phyloP scores from a whole-genome alignment of 164 flowering plant genomes.

The Berberis vulgaris region DNA sequence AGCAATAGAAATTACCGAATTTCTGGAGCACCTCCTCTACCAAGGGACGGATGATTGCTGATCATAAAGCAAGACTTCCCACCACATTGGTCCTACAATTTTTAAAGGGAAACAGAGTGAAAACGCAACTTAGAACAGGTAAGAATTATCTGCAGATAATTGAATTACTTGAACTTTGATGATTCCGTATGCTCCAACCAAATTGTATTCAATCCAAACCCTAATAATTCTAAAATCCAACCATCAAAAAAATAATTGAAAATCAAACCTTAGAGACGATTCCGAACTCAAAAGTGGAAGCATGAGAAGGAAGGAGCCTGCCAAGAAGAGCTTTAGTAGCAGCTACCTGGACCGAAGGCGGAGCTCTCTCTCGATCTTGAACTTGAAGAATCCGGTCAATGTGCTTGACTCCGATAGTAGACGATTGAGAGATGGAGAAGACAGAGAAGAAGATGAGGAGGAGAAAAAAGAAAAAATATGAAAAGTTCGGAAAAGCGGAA shows the following conservation, averaged over 20 bases:
- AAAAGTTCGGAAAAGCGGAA: too few relatives aligned
- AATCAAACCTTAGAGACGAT: slow-evolving; percentile 42
- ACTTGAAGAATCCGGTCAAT: slow-evolving; percentile 40
- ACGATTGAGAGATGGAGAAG: slow-evolving; percentile 15
- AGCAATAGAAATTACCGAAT: slow-evolving; percentile 31
- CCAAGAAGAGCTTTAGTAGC: slow-evolving; percentile 47
- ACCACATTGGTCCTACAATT: slow-evolving; percentile 50
- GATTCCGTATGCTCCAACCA: not conserved
- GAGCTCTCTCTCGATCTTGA: slow-evolving; percentile 53
- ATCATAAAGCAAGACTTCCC: slow-evolving; percentile 58
- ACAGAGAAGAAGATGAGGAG: slow-evolving; percentile 5
- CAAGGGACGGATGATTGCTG: slow-evolving; percentile 37
- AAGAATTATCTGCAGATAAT: not conserved
- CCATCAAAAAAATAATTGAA: not conserved
- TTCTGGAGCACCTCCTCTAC: slow-evolving; percentile 31
- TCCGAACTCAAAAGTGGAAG: slow-evolving; percentile 43
- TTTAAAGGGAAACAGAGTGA: not conserved
- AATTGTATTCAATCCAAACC: not conserved
- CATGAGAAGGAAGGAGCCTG: slow-evolving; percentile 57
- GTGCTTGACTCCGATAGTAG: slow-evolving; percentile 40
- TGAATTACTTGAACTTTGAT: too few relatives aligned
- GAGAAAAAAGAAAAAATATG: not conserved
- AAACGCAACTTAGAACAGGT: not conserved
- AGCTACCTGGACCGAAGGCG: slow-evolving; percentile 37
- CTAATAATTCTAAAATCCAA: not conserved